Conservation (phyloP, 306 rosid genomes). For the Carpinus viminea region DNA sequence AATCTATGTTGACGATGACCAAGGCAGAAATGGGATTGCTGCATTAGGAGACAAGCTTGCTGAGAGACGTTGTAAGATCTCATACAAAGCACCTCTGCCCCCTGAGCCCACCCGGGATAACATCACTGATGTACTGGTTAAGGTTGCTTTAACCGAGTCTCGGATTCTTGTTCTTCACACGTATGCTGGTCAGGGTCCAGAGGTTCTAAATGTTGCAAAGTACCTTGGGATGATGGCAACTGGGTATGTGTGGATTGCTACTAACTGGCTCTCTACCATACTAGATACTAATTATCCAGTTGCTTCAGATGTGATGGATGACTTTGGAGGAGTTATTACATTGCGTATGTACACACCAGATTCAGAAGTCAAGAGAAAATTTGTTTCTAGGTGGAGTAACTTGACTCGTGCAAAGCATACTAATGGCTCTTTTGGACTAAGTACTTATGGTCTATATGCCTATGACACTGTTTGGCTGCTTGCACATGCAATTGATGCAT, state of each 20-base stretch:
- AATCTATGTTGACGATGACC: conserved; percentile 77
- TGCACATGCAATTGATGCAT: conserved; percentile 76
- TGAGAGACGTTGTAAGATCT: conserved; percentile 77
- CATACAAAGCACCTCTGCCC: conserved; percentile 73
- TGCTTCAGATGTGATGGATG: conserved; percentile 42
- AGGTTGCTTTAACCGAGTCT: conserved; percentile 80
- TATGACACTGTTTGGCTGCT: conserved; percentile 87
- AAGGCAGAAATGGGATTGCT: conserved; percentile 84
- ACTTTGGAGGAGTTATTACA: conserved; percentile 76
- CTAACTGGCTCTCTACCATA: conserved; percentile 64
- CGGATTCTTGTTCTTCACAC: conserved; percentile 71
- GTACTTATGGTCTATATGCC: conserved; percentile 58
- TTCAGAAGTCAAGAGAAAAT: conserved; percentile 57
- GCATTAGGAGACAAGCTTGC: conserved; percentile 76
- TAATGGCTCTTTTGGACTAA: conserved; percentile 50
- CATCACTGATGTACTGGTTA: conserved; percentile 67
- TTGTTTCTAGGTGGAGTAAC: conserved; percentile 78
- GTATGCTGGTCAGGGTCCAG: conserved; percentile 41
- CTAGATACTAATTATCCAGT: conserved; percentile 57
- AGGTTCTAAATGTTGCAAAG: conserved; percentile 60
- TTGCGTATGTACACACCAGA: conserved; percentile 70
- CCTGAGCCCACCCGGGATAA: conserved; percentile 46
- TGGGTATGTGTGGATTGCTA: conserved; percentile 93
- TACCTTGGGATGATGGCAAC: conserved; percentile 79
- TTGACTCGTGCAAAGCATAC: conserved; percentile 46